These are phyloP conservation scores for Arctium minus DNA, from an alignment of 129 eudicot species.

Conservation along the genomic window DNA sequence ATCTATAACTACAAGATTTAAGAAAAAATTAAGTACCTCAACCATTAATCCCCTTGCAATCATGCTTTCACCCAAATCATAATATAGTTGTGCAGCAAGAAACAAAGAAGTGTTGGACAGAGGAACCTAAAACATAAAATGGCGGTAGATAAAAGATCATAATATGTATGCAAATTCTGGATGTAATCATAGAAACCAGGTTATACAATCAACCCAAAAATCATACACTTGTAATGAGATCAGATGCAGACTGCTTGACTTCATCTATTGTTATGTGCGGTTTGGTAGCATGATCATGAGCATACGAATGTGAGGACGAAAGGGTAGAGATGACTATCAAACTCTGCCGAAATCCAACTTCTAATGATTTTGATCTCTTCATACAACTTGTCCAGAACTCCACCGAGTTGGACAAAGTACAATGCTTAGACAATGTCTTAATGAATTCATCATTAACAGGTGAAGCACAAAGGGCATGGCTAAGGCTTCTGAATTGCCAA, in stretches of 20 bases:
- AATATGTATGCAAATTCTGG: not conserved
- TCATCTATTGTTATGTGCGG: constrained; percentile 39
- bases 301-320: constrained; percentile 30
- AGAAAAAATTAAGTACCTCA: constrained; percentile 52
- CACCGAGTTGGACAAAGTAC: constrained; percentile 38
- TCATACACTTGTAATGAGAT: constrained; percentile 65
- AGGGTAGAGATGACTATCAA: constrained; percentile 37
- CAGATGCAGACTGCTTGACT: constrained; percentile 55
- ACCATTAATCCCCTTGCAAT: constrained; percentile 49
- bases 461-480: constrained; percentile 86
- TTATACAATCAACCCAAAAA: constrained; percentile 5
- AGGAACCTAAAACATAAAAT: constrained; percentile 52
- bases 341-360: constrained; percentile 59
- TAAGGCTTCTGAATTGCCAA: constrained; percentile 78
- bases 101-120: constrained; percentile 48
- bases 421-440: constrained; percentile 43
- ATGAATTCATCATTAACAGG: constrained; percentile 61
- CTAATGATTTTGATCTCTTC: constrained; percentile 47
- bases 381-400: constrained; percentile 69
- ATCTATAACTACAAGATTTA: constrained; percentile 4
- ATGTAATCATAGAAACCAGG: constrained; percentile 4
- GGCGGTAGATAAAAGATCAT: constrained; percentile 7
- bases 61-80: constrained; percentile 64
- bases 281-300: constrained; percentile 24
- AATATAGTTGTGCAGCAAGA: constrained; percentile 62